Evolutionary conservation across 2,329 filamentous ascomycete genomes (phyloP).

Genomic region (Geosmithia flava): DNA sequence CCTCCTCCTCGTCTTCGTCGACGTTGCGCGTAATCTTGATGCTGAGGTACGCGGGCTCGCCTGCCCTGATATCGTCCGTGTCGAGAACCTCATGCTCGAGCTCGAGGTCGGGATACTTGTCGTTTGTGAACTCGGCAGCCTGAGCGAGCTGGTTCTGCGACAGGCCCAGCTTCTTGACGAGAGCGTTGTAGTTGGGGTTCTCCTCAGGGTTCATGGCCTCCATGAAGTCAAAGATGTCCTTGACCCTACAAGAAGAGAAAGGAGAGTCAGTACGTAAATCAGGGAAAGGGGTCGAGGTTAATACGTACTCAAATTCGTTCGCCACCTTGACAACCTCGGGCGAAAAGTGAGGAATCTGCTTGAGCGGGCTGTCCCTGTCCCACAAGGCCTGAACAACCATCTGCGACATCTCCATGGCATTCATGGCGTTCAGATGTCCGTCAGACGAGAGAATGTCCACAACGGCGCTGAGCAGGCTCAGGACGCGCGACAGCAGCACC

Average conservation of each 20-base stretch:
- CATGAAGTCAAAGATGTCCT: constrained; percentile 96
- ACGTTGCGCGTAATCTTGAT: constrained; percentile 78
- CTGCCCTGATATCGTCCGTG: constrained; percentile 65
- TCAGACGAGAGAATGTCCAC: constrained; percentile 95
- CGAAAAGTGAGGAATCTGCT: constrained; percentile 94
- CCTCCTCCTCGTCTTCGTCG: constrained; percentile 58
- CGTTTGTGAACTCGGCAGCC: constrained; percentile 90
- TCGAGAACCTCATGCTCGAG: constrained; percentile 82
- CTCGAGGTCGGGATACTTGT: constrained; percentile 90
- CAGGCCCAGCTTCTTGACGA: constrained; percentile 69
- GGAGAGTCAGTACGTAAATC: constrained; percentile 14
- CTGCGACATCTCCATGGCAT: constrained; percentile 97
- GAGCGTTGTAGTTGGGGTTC: constrained; percentile 65
- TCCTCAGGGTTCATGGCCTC: constrained; percentile 96
- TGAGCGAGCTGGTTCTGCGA: constrained; percentile 73
- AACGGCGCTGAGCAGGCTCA: constrained; percentile 79
- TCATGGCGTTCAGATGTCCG: constrained; percentile 93
- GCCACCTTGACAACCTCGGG: constrained; percentile 73
- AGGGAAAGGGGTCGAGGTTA: constrained; percentile 1
- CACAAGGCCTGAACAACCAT: constrained; percentile 99
- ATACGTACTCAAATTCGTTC: constrained; percentile 59
- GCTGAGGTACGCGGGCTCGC: constrained; percentile 69
- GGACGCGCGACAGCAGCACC: constrained; percentile 67
- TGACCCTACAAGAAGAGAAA: constrained; percentile 45
- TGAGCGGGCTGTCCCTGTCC: constrained; percentile 92